Evolutionary conservation across 805 yeast species (phyloP).

Genomic region (Hanseniaspora taiwanica): DNA sequence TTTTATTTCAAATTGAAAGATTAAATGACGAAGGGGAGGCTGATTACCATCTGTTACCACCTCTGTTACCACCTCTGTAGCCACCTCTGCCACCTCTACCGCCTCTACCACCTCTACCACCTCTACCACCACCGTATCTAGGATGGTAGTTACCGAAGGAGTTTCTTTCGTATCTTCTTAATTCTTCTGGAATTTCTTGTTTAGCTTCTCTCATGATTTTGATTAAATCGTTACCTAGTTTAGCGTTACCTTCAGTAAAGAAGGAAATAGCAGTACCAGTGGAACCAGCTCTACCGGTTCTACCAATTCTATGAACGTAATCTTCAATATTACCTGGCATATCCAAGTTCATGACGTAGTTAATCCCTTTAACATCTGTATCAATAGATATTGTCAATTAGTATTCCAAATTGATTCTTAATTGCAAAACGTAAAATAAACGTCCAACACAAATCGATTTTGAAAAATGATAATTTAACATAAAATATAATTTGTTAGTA

Average conservation of each 20-base stretch:
- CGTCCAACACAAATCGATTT: background rate
- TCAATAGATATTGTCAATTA: slow-evolving; percentile 2
- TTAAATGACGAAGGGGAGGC: background rate
- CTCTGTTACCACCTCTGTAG: slow-evolving; percentile 29
- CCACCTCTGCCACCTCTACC: slow-evolving; percentile 34
- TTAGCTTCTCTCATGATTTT: slow-evolving; percentile 91
- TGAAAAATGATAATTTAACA: background rate
- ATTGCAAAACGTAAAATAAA: slow-evolving; percentile 9
- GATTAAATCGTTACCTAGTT: slow-evolving; percentile 81
- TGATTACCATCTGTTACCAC: slow-evolving; percentile 23
- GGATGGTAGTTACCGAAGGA: slow-evolving; percentile 51
- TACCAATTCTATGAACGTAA: slow-evolving; percentile 96
- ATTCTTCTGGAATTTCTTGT: slow-evolving; percentile 73
- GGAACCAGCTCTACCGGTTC: slow-evolving; percentile 99
- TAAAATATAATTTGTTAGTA: background rate
- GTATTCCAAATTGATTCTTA: slow-evolving; percentile 11
- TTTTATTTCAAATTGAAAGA: slow-evolving; percentile 1
- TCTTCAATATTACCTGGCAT: slow-evolving; percentile 98
- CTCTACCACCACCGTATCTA: slow-evolving; percentile 43
- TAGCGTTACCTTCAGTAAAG: slow-evolving; percentile 78
- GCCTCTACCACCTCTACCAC: slow-evolving; percentile 34
- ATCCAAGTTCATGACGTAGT: slow-evolving; percentile 85
- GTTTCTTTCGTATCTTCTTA: slow-evolving; percentile 65
- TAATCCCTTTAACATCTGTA: slow-evolving; percentile 93
- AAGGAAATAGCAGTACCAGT: slow-evolving; percentile 90